Evolutionary conservation across 2,329 filamentous ascomycete genomes (phyloP).

Genomic region (Xylariaceae sp.): DNA sequence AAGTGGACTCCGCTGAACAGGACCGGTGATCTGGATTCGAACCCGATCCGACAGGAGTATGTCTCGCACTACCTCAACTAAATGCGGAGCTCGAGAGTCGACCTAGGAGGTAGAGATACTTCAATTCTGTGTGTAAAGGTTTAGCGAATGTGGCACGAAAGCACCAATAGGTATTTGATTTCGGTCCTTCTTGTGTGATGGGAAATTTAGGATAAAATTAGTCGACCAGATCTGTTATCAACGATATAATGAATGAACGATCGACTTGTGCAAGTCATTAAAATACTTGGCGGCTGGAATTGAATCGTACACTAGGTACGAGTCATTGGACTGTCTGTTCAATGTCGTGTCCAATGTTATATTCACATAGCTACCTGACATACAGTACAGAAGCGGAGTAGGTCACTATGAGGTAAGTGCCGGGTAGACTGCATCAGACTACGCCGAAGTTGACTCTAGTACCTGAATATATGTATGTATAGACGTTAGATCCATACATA

Average conservation of each 20-base stretch:
- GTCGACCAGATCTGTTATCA: neutral
- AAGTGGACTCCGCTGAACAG: constrained; percentile 97
- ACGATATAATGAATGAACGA: constrained; percentile 5
- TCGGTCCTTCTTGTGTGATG: too few species aligned
- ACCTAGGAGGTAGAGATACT: too few species aligned
- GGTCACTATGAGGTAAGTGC: too few species aligned
- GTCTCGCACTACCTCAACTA: constrained; percentile 50
- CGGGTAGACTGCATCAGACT: neutral
- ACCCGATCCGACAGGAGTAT: constrained; percentile 79
- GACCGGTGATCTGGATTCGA: constrained; percentile 73
- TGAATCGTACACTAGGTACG: neutral
- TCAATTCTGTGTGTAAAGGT: neutral
- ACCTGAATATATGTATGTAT: too few species aligned
- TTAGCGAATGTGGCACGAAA: neutral
- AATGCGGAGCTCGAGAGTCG: neutral
- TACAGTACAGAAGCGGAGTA: too few species aligned
- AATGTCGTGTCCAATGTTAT: too few species aligned
- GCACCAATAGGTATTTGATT: too few species aligned
- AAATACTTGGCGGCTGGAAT: neutral
- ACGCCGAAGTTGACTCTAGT: neutral
- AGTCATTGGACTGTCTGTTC: too few species aligned
- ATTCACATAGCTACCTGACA: too few species aligned
- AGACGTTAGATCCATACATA: too few species aligned
- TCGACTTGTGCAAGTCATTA: neutral
- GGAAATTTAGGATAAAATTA: neutral